Evolutionary conservation across 768 basidiomycete species (phyloP), one percentile per base, ranked within the genome.

Genomic region (Amyloporia xantha): DNA sequence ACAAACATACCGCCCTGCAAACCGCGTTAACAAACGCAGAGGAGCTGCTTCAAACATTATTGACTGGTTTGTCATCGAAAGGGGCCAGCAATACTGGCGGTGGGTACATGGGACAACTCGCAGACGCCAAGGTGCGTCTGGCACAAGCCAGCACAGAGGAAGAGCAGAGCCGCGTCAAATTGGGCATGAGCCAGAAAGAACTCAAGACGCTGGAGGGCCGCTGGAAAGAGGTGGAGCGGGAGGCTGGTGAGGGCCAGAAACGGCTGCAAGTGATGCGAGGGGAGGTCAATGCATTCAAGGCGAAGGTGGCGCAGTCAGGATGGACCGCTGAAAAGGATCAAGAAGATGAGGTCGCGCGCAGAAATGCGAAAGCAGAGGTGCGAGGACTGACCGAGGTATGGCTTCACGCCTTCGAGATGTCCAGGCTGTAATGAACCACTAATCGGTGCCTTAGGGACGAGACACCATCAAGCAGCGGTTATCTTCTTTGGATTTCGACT

Each of bases 41-140:
- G 65, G 91, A 93, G 58, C 84, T 98, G n/a, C 75, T 98, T 0
- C 95, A 98, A 65, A 91, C 91, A 0, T 81, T 98, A 17, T 74
- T 95, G 41, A 98, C 95, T 0, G 96, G 96, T 38, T 79, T 97
- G 9, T 82, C 92, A 1, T 85, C 87, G 3, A 75, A 71, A 35
- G 75, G 76, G 44, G 66, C 73, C 24, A 81, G 78, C 50, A 82
- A 81, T 35, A 78, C 81, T 9, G 84, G 87, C 7, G 91, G 93
- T 2, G 96, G 96, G 0, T 98, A 97, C 66, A 86, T 98, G 82
- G 96, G 93, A 17, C 94, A 97, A 64, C 78, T 99, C 36, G 88
- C 93, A 1, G 83, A 90, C 12, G 89, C 93, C 0, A 82, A 82
- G 57, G 79, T 79, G 1, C 79, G 81, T 2, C 68, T 86, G 0